These are phyloP conservation scores for Medicago ruthenica DNA, from an alignment of 306 rosid genomes.

Conservation along the genomic window DNA sequence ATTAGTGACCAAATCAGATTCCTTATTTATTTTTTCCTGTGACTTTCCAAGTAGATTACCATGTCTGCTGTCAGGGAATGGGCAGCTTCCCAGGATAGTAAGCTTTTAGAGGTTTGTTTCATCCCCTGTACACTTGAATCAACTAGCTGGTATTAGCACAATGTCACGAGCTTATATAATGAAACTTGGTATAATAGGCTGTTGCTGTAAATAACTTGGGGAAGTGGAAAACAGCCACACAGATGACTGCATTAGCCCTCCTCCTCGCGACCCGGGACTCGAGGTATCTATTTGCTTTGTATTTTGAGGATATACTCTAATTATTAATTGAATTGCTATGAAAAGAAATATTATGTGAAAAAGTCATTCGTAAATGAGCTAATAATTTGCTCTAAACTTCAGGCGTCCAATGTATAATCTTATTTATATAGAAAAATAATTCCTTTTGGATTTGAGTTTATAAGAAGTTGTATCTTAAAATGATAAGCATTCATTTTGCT, in stretches of 20 bases:
- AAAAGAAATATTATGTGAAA: conserved; percentile 8
- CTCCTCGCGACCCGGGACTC: conserved; percentile 90
- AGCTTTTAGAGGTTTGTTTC: conserved; percentile 87
- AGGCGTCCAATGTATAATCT: background rate
- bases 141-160: conserved; percentile 17
- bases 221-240: conserved; percentile 99
- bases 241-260: conserved; percentile 86
- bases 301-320: conserved; percentile 35
- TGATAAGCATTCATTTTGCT: conserved; percentile 16
- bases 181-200: conserved; percentile 58
- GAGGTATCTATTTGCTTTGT: conserved; percentile 57
- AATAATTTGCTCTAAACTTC: background rate
- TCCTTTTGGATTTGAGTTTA: background rate
- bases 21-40: conserved; percentile 40
- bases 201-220: conserved; percentile 99
- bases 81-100: conserved; percentile 96
- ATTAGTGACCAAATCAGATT: conserved; percentile 12
- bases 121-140: conserved; percentile 23
- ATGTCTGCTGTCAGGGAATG: conserved; percentile 99
- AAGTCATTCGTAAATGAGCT: background rate
- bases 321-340: conserved; percentile 1
- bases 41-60: conserved; percentile 70
- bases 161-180: conserved; percentile 12
- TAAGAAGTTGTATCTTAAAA: conserved; percentile 5
- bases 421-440: background rate